Evolutionary conservation across 2,329 filamentous ascomycete species (phyloP), one percentile per base, ranked within the genome.

Genomic region (Periconia digitata): DNA sequence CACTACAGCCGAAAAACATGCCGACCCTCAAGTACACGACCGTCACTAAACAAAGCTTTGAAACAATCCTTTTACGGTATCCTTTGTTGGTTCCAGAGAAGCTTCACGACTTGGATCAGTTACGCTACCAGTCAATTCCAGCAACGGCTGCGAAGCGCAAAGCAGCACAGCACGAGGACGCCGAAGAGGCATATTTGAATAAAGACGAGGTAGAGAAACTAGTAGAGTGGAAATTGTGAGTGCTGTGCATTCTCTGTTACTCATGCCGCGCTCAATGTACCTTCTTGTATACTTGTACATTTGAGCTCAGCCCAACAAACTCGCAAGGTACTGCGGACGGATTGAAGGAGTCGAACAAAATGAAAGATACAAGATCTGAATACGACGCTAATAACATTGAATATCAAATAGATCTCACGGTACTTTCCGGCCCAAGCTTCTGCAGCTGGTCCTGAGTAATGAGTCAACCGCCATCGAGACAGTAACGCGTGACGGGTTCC

Each of bases 371-470:
- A n/a, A n/a, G n/a, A n/a, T n/a, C n/a, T n/a, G n/a, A n/a, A n/a
- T n/a, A n/a, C 8, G 23, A n/a, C 23, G 7, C n/a, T 35, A n/a
- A 37, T 32, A 16, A 12, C 21, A 10, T 21, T 44, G 40, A 50
- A 36, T 40, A 22, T 24, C 27, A 10, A 12, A 3, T 22, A 78
- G 75, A 21, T 74, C 75, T 56, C 77, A 80, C 53, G 79, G 78
- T 54, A 79, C 75, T 17, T 80, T 76, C 53, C 75, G 79, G 6
- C 76, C 77, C 1, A 69, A 61, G 6, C 68, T 81, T 2, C 62
- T 75, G 23, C 61, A 67, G 3, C 71, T 81, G 8, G 74, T 79
- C 10, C 75, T 79, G 18, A 84, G 81, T 32, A 92, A 92, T 66
- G 70, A 79, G 3, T 64, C 77, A 2, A 59, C 70, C 0, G 45